phyloP scores from a whole-genome alignment of 1,284 basidiomycete species.

The Austroboletus niveus region DNA sequence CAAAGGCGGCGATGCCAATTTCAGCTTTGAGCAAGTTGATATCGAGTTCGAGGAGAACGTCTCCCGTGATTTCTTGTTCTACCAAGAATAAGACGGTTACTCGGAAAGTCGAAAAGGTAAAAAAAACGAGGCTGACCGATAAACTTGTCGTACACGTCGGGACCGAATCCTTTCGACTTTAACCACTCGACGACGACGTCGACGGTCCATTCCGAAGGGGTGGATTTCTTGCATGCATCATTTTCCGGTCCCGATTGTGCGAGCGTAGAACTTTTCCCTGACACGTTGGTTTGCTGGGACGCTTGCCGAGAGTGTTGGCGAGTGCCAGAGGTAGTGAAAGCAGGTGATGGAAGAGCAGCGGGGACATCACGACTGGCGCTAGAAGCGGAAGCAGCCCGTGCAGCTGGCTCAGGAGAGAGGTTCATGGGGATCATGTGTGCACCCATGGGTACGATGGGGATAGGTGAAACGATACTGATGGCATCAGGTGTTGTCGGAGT shows the following conservation, averaged over 20 bases:
- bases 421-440: slow-evolving; percentile 14
- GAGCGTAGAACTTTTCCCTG: slow-evolving; percentile 15
- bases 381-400: slow-evolving; percentile 18
- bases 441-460: slow-evolving; percentile 22
- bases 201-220: slow-evolving; percentile 77
- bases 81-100: slow-evolving; percentile 4
- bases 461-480: slow-evolving; percentile 17
- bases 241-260: slow-evolving; percentile 10
- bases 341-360: slow-evolving; percentile 39
- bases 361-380: slow-evolving; percentile 20
- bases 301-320: slow-evolving; percentile 26
- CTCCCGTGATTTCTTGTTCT: slow-evolving; percentile 99
- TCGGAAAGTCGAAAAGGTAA: neutral
- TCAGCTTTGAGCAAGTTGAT: slow-evolving; percentile 91
- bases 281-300: slow-evolving; percentile 37
- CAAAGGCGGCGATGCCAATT: slow-evolving; percentile 92
- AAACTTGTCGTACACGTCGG: slow-evolving; percentile 82
- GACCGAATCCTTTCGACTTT: slow-evolving; percentile 81
- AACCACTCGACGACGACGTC: slow-evolving; percentile 93
- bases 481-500: slow-evolving; percentile 20
- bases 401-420: slow-evolving; percentile 15
- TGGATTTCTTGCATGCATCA: slow-evolving; percentile 16
- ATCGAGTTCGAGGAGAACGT: slow-evolving; percentile 94
- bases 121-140: slow-evolving; percentile 51
- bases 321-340: slow-evolving; percentile 33